A percentile compares a stretch with the other conserved stretches of the same genome.
Evolutionary conservation across 2,329 filamentous ascomycete genomes (phyloP).

Genomic region (Fusarium siculi): DNA sequence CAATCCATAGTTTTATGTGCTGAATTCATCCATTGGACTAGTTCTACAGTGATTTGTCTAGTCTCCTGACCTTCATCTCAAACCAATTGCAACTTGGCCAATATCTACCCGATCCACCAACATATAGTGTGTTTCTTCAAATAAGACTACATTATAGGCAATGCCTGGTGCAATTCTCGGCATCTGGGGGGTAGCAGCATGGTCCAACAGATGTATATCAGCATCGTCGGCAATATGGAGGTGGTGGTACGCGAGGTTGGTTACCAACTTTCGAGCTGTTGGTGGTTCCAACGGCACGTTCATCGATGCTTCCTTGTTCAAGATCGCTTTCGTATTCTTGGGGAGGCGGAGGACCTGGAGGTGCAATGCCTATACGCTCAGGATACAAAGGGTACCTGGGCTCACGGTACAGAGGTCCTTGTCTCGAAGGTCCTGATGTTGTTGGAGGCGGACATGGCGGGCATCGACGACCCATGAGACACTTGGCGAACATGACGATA

Average conservation of each 20-base stretch:
- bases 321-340: background rate
- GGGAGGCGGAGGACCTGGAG: background rate
- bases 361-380: background rate
- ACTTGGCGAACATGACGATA: background rate
- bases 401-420: too few relatives aligned
- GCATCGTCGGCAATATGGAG: background rate
- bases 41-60: background rate
- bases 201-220: background rate
- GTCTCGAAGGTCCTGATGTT: background rate
- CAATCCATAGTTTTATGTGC: background rate
- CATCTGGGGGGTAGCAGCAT: too few relatives aligned
- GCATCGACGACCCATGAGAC: background rate
- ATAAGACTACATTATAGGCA: background rate
- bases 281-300: background rate
- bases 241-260: background rate
- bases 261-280: background rate
- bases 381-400: background rate
- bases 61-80: background rate
- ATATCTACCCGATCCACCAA: background rate
- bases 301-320: background rate
- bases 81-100: background rate
- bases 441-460: background rate
- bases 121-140: background rate
- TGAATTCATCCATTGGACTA: background rate
- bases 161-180: background rate